These are phyloP conservation scores for Amanita thiersii DNA, from an alignment of 768 basidiomycete genomes.

Conservation along the genomic window DNA sequence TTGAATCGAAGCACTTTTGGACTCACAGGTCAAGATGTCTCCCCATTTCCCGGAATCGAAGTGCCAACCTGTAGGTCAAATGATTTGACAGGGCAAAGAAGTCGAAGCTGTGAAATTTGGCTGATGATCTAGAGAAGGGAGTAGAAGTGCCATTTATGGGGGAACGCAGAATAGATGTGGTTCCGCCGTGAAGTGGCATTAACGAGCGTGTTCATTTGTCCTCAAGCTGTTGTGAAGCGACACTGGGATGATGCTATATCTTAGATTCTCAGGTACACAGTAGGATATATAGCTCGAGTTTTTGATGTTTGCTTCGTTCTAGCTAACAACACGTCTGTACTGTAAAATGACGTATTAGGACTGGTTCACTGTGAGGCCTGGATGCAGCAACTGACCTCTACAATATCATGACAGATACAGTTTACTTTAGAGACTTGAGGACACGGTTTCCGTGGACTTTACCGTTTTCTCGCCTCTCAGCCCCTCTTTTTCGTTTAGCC, in stretches of 20 bases:
- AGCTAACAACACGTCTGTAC: slow-evolving; percentile 4
- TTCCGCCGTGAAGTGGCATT: slow-evolving; percentile 1
- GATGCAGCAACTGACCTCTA: slow-evolving; percentile 4
- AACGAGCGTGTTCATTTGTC: slow-evolving; percentile 5
- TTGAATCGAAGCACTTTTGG: slow-evolving; percentile 6
- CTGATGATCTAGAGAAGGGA: slow-evolving; percentile 4
- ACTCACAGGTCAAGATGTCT: background rate
- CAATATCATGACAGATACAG: background rate
- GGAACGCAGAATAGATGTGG: background rate
- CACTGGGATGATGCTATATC: slow-evolving; percentile 5
- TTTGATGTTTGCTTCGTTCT: background rate
- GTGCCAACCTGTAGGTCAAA: slow-evolving; percentile 5
- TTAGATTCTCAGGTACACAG: slow-evolving; percentile 8
- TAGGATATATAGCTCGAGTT: background rate
- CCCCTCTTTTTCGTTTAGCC: slow-evolving; percentile 48
- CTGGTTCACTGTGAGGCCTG: background rate
- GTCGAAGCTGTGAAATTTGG: slow-evolving; percentile 12
- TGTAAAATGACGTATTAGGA: background rate
- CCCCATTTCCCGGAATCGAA: slow-evolving; percentile 1
- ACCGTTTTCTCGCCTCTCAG: slow-evolving; percentile 14
- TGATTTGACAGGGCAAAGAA: slow-evolving; percentile 15
- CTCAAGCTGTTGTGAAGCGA: slow-evolving; percentile 9
- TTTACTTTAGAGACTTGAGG: background rate
- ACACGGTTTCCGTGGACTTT: background rate
- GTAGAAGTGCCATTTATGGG: background rate